phyloP scores from a whole-genome alignment of 495 filamentous ascomycete species.

The Stereocaulon alpinum region DNA sequence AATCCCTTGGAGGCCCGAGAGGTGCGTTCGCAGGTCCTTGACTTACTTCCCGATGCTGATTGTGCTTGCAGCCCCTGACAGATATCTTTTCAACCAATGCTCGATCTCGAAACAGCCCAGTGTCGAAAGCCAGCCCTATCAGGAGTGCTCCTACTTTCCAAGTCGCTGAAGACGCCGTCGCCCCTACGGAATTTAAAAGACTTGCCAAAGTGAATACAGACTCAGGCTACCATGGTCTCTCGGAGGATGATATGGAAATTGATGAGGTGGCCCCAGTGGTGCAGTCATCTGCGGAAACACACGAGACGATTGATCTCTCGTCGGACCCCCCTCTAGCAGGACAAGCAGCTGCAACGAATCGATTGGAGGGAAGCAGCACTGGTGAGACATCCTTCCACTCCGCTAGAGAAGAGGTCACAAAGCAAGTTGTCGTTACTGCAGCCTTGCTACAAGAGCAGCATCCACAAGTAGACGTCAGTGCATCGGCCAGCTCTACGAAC shows the following conservation, averaged over 20 bases:
- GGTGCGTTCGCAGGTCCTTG: slow-evolving; percentile 38
- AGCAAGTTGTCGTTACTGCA: slow-evolving; percentile 10
- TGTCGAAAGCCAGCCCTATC: slow-evolving; percentile 19
- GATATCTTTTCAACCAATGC: slow-evolving; percentile 62
- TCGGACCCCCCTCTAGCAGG: background rate
- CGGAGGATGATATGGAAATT: slow-evolving; percentile 42
- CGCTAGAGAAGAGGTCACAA: slow-evolving; percentile 47
- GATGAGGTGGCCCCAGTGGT: slow-evolving; percentile 22
- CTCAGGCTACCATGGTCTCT: slow-evolving; percentile 76
- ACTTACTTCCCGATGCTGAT: slow-evolving; percentile 8
- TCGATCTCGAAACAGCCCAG: slow-evolving; percentile 20
- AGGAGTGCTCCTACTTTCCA: slow-evolving; percentile 24
- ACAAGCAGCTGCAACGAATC: slow-evolving; percentile 8
- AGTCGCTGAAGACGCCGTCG: slow-evolving; percentile 19
- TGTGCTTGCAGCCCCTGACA: slow-evolving; percentile 55
- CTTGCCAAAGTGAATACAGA: slow-evolving; percentile 44
- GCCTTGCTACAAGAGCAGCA: slow-evolving; percentile 19
- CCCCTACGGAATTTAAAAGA: slow-evolving; percentile 3
- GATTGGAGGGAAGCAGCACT: slow-evolving; percentile 38
- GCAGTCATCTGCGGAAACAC: slow-evolving; percentile 26
- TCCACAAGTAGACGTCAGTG: slow-evolving; percentile 22
- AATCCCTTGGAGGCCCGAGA: slow-evolving; percentile 53
- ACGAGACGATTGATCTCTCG: slow-evolving; percentile 24
- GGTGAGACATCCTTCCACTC: slow-evolving; percentile 57
- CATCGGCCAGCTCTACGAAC: slow-evolving; percentile 15